Base-by-base conservation (phyloP, 2,329 filamentous ascomycete genomes). In the Alternaria postmessia region DNA sequence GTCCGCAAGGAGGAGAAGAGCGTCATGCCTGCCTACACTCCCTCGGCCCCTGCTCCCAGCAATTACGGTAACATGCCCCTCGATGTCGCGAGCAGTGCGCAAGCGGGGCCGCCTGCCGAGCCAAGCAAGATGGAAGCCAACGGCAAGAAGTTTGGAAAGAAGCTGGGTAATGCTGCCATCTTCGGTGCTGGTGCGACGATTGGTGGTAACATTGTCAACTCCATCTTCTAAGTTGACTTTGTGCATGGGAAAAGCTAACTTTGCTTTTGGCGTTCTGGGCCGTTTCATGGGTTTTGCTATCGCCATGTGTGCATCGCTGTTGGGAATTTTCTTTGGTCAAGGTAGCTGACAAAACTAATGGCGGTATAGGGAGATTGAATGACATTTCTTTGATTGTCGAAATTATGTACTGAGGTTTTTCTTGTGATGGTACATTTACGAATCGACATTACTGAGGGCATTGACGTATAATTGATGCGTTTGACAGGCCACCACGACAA, bases 111-210 rank as follows among this genome's bases (percentile, higher is more conserved):
- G 30, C 81, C 81, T 12, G 83, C 82, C 34, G 82, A 82, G 43
- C 83, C 81, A 8, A 84, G 83, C 75, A 95, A 95, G 82, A 82
- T 89, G 16, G 85, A 88, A 64, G 85, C 92, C 79, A 87, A 89
- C 57, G 93, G 92, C 57, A 97, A 97, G 88, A 97, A 97, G 82
- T 91, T 97, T 80, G 94, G 94, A 68, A 96, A 96, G 87, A 98
- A 97, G 85, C 79, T 94, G 74, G 94, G 94, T 34, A 89, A 90
- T 77, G 88, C 88, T 44, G 93, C 93, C 28, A 93, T 97, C 68
- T 96, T 96, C 72, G 94, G 94, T 78, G 94, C 94, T 48, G 94
- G 94, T 79, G 94, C 94, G 49, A 95, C 92, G 1, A 90, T 97
- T 65, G 94, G 94, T 75, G 88, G 90, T 65, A 96, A 96, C 75